A percentile compares a stretch with the other conserved stretches of the same genome.
phyloP scores from a whole-genome alignment of 495 filamentous ascomycete species.

The Echria macrotheca region DNA sequence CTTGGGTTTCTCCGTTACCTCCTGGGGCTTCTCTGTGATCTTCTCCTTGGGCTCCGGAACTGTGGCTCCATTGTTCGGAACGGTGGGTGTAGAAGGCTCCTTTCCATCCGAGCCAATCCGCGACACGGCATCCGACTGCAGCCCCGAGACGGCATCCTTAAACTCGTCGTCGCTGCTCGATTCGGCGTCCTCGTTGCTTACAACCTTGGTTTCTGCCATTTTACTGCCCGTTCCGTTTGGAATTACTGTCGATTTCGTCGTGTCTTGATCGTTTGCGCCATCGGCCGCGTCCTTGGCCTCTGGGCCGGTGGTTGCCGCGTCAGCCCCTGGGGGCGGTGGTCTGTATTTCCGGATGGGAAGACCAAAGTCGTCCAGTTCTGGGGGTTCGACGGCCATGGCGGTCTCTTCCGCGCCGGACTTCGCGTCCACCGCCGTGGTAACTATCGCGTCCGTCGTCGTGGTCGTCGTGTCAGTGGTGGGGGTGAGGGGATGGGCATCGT shows the following conservation, averaged over 20 bases:
- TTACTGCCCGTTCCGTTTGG: no score
- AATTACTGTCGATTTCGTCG: not conserved
- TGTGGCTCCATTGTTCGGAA: slow-evolving; percentile 6
- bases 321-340: slow-evolving; percentile 6
- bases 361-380: slow-evolving; percentile 52
- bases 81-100: slow-evolving; percentile 17
- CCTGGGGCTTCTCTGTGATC: no score
- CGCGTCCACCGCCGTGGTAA: not conserved
- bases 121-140: slow-evolving; percentile 29
- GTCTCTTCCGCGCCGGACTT: not conserved
- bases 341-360: slow-evolving; percentile 44
- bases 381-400: slow-evolving; percentile 31
- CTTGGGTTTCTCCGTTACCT: slow-evolving; percentile 12
- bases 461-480: no score
- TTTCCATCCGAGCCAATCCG: slow-evolving; percentile 9
- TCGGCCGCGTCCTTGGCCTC: not conserved
- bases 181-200: slow-evolving; percentile 8
- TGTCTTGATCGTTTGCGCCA: not conserved
- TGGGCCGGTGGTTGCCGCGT: not conserved
- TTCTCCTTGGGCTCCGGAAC: not conserved
- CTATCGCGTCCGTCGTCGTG: not conserved
- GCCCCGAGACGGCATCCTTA: slow-evolving; percentile 36
- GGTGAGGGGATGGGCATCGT: no score
- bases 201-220: no score
- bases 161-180: slow-evolving; percentile 29